These are phyloP conservation scores for Teunomyces lycoperdinae DNA, from an alignment of 805 yeast species.

Conservation along the genomic window DNA sequence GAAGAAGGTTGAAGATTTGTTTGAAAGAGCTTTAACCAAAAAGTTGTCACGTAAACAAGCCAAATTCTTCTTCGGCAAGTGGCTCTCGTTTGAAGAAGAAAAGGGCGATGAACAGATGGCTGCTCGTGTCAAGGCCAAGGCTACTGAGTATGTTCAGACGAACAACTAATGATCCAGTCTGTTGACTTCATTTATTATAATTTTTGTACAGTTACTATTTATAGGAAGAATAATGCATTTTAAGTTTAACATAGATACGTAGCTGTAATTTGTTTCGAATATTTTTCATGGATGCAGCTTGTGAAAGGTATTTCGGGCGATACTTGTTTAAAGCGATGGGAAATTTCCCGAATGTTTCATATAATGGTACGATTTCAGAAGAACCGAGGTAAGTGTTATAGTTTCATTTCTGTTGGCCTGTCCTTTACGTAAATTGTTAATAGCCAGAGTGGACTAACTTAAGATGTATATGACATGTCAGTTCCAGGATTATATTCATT, in stretches of 20 bases:
- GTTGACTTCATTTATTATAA: neutral
- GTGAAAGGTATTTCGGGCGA: too few relatives aligned
- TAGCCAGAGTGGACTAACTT: too few relatives aligned
- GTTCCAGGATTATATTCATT: too few relatives aligned
- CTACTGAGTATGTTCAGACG: slow-evolving; percentile 66
- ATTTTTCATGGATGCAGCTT: too few relatives aligned
- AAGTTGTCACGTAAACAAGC: slow-evolving; percentile 86
- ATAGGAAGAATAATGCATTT: neutral
- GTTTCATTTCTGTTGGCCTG: too few relatives aligned
- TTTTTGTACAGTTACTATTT: slow-evolving; percentile 1
- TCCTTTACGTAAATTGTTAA: too few relatives aligned
- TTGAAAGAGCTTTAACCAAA: slow-evolving; percentile 70
- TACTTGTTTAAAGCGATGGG: too few relatives aligned
- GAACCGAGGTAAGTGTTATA: too few relatives aligned
- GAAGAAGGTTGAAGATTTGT: slow-evolving; percentile 68
- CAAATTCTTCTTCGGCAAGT: slow-evolving; percentile 88
- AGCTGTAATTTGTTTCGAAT: too few relatives aligned
- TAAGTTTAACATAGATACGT: neutral
- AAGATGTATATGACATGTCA: too few relatives aligned
- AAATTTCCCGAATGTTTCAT: too few relatives aligned
- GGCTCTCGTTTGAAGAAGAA: slow-evolving; percentile 79
- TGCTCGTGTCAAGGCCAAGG: slow-evolving; percentile 87
- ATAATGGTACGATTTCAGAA: too few relatives aligned
- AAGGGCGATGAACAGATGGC: slow-evolving; percentile 63
- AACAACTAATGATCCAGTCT: slow-evolving; percentile 5